Conservation (phyloP, 495 filamentous ascomycete genomes). For the Aspergillus coremiiformis region DNA sequence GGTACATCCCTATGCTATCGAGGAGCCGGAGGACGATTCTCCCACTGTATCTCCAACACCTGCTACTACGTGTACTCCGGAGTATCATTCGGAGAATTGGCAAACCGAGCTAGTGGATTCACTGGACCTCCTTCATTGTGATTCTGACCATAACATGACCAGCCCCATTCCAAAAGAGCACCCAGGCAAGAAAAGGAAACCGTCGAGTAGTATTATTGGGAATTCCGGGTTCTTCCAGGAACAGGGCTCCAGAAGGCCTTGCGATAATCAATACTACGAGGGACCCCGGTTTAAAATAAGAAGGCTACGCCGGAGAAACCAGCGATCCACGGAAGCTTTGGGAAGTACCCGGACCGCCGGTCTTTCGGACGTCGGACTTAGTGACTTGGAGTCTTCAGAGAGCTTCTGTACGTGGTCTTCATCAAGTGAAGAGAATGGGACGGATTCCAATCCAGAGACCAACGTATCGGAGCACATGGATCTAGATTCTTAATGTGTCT, state of each 20-base stretch:
- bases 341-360: conserved; percentile 1
- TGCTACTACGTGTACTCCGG: conserved; percentile 11
- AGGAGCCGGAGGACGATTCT: conserved; percentile 37
- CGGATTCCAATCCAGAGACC: conserved; percentile 7
- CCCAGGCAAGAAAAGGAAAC: conserved; percentile 36
- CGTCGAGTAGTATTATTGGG: conserved; percentile 3
- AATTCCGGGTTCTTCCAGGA: neutral
- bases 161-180: conserved; percentile 2
- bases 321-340: neutral
- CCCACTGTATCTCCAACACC: conserved; percentile 1
- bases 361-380: conserved; percentile 5
- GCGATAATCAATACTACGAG: conserved; percentile 8
- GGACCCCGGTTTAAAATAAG: conserved; percentile 18
- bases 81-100: conserved; percentile 18
- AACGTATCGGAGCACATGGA: conserved; percentile 24
- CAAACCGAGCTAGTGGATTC: conserved; percentile 30
- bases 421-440: conserved; percentile 6
- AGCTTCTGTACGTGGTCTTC: conserved; percentile 9
- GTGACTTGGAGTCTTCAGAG: conserved; percentile 13
- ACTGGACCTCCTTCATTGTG: conserved; percentile 25
- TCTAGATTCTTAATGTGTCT: too few relatives aligned
- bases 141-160: conserved; percentile 13
- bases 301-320: conserved; percentile 21
- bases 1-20: conserved; percentile 37
- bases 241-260: neutral